These are phyloP conservation scores for Nitzschia sp. DNA, from an alignment of 108 stramenopile genomes.

Conservation along the genomic window DNA sequence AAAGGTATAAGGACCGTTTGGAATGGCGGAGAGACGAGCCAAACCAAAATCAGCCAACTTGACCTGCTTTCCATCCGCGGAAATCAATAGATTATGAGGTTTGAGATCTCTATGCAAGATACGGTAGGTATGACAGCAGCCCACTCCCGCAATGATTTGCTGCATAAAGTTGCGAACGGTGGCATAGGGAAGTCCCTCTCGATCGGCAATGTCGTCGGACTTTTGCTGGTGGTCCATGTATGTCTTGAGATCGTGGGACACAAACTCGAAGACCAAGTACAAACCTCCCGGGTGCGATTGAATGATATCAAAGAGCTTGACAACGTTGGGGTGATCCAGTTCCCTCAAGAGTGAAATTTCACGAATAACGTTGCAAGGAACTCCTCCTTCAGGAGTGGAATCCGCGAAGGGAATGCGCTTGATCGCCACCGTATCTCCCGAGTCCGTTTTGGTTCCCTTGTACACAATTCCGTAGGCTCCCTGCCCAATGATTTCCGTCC, in stretches of 20 bases:
- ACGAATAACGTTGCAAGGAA: constrained; percentile 89
- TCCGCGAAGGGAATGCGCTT: constrained; percentile 88
- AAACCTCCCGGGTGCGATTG: constrained; percentile 78
- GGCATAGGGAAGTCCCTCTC: constrained; percentile 62
- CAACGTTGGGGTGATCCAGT: constrained; percentile 84
- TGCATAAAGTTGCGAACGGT: constrained; percentile 75
- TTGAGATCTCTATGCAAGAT: constrained; percentile 92
- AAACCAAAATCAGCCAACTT: constrained; percentile 98
- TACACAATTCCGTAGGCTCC: constrained; percentile 99
- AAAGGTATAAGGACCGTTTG: constrained; percentile 82
- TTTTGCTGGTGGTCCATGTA: constrained; percentile 77
- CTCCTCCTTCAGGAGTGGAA: constrained; percentile 83
- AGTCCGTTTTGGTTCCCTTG: constrained; percentile 86
- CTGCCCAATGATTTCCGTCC: constrained; percentile 97
- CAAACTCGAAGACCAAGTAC: constrained; percentile 88
- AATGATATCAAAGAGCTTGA: constrained; percentile 72
- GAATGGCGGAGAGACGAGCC: constrained; percentile 85
- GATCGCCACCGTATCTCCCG: constrained; percentile 81
- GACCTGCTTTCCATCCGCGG: constrained; percentile 73
- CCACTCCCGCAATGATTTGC: constrained; percentile 85
- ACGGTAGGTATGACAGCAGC: constrained; percentile 84
- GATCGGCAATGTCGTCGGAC: constrained; percentile 69
- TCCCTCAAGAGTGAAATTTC: constrained; percentile 85
- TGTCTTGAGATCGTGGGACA: constrained; percentile 79
- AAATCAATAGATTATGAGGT: constrained; percentile 86